Percentiles rank a stretch among this genome's conserved stretches.
These are phyloP conservation scores for Tetraselmis striata DNA, from an alignment of 139 green algal genomes.

Conservation along the genomic window DNA sequence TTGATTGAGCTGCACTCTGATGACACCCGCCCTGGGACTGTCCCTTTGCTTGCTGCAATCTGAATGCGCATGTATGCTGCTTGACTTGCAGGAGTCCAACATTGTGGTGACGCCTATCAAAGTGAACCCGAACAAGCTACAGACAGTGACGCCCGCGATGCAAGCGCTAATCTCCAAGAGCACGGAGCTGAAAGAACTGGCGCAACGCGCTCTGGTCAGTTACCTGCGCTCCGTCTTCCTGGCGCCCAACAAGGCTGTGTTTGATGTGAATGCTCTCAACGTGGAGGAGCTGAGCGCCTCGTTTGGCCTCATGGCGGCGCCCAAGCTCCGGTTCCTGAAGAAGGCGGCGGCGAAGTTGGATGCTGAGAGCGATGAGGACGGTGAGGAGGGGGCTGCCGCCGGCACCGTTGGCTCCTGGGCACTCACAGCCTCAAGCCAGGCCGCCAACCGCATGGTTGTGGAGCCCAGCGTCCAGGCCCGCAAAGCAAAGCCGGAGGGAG, in stretches of 20 bases:
- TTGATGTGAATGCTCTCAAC: conserved; percentile 69
- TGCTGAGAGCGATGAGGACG: conserved; percentile 5
- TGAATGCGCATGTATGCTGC: too few relatives aligned
- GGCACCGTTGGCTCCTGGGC: not conserved
- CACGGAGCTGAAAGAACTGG: conserved; percentile 80
- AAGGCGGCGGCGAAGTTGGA: not conserved
- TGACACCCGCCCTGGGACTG: too few relatives aligned
- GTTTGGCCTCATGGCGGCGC: conserved; percentile 71
- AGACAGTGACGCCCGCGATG: conserved; percentile 62
- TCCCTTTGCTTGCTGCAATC: too few relatives aligned
- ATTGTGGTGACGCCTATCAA: conserved; percentile 72
- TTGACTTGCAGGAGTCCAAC: conserved; percentile 71
- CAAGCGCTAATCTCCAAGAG: conserved; percentile 81
- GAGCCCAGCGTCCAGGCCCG: conserved; percentile 8
- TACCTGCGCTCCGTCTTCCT: conserved; percentile 88
- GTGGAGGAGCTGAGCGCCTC: conserved; percentile 64
- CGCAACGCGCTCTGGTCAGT: conserved; percentile 72
- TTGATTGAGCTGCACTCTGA: too few relatives aligned
- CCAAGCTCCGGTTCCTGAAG: conserved; percentile 79
- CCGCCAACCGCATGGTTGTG: not conserved
- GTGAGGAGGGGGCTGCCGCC: conserved; percentile 13
- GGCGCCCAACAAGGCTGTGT: conserved; percentile 71
- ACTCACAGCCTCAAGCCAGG: not conserved
- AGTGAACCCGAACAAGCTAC: conserved; percentile 73
- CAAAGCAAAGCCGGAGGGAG: not conserved